Conservation (phyloP, 768 basidiomycete species). For the Russula abietina region DNA sequence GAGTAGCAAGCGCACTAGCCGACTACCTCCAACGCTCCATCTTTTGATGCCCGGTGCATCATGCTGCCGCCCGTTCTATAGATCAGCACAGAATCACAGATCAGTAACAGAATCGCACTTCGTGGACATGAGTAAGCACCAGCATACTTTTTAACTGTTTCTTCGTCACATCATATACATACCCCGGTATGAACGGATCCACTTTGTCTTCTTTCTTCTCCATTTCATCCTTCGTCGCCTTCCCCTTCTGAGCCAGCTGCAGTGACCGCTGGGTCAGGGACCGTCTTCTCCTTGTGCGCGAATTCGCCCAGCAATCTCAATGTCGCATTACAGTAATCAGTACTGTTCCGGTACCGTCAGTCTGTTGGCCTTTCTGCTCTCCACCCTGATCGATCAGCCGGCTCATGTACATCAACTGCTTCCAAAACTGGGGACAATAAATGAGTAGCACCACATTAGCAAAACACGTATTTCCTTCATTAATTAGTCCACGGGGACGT, state of each 20-base stretch:
- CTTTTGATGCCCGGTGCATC: too few species aligned
- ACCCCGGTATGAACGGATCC: slow-evolving; percentile 76
- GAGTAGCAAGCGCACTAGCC: too few species aligned
- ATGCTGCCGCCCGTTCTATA: slow-evolving; percentile 85
- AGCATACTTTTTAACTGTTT: slow-evolving; percentile 90
- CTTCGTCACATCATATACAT: slow-evolving; percentile 90
- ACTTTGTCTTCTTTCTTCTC: slow-evolving; percentile 44
- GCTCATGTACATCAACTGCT: slow-evolving; percentile 66
- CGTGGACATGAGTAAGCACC: slow-evolving; percentile 40
- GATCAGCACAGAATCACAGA: slow-evolving; percentile 8
- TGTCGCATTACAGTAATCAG: slow-evolving; percentile 64
- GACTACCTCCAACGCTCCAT: too few species aligned
- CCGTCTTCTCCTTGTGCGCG: slow-evolving; percentile 30
- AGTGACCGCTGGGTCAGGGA: slow-evolving; percentile 19
- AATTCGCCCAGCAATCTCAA: slow-evolving; percentile 81
- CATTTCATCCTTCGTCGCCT: slow-evolving; percentile 37
- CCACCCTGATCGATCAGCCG: slow-evolving; percentile 36
- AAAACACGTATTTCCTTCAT: slow-evolving; percentile 96
- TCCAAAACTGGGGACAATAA: slow-evolving; percentile 82
- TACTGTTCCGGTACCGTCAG: slow-evolving; percentile 37
- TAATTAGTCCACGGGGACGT: slow-evolving; percentile 75
- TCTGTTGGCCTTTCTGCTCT: slow-evolving; percentile 30
- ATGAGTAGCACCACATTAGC: slow-evolving; percentile 88
- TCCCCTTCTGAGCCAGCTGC: slow-evolving; percentile 27
- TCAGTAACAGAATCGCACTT: neutral